Evolutionary conservation across 2,329 filamentous ascomycete species (phyloP).

Genomic region (Aspergillus flavus): DNA sequence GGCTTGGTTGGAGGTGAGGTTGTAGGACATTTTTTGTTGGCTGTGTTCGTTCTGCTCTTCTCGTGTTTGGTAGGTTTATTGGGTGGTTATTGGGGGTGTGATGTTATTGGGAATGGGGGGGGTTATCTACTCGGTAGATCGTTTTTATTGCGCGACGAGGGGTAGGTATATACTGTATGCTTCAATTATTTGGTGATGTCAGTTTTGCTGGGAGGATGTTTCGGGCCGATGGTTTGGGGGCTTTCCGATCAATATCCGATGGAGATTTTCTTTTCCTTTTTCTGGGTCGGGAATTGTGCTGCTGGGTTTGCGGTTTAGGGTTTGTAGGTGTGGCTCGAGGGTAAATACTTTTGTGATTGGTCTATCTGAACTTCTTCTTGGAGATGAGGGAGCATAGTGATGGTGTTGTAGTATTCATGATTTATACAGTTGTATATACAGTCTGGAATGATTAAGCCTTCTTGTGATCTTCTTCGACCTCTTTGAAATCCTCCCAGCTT

Average conservation of each 20-base stretch:
- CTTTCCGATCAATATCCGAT: constrained; percentile 18
- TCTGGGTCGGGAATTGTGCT: background rate
- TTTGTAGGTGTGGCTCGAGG: background rate
- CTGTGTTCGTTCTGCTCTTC: too few relatives aligned
- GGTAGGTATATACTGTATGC: background rate
- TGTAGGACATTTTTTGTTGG: constrained; percentile 30
- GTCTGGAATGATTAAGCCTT: constrained; percentile 18
- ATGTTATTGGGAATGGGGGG: background rate
- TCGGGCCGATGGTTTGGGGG: constrained; percentile 19
- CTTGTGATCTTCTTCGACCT: constrained; percentile 30
- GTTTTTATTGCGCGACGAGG: background rate
- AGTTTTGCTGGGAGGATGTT: background rate
- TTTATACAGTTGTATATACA: background rate
- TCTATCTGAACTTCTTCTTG: too few relatives aligned
- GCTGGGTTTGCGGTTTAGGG: background rate
- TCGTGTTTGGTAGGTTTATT: too few relatives aligned
- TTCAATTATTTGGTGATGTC: constrained; percentile 6
- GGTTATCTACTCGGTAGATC: background rate
- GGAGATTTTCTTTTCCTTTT: background rate
- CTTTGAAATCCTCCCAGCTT: constrained; percentile 46
- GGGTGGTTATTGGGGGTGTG: too few relatives aligned
- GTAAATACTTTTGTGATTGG: background rate
- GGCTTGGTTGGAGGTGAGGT: constrained; percentile 29
- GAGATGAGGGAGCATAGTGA: background rate
- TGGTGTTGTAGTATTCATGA: background rate